Conservation (phyloP, 2,329 filamentous ascomycete genomes). For the Aspergillus brasiliensis region DNA sequence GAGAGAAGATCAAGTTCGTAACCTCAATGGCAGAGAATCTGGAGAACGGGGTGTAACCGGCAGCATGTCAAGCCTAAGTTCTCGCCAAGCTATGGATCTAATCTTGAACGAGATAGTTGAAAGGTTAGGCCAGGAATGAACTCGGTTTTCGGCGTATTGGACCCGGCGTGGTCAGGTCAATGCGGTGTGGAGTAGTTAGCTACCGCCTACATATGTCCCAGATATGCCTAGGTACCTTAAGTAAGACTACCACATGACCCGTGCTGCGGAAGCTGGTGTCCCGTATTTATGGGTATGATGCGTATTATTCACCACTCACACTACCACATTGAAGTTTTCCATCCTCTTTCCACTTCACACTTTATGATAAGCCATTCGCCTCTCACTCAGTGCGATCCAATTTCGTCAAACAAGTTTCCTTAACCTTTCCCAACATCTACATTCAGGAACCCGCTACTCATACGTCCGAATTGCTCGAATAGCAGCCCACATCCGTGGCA, state of each 20-base stretch:
- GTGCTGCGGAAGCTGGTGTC: background rate
- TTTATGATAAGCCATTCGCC: background rate
- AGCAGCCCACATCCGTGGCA: background rate
- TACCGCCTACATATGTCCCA: background rate
- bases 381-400: background rate
- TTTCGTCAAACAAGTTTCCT: background rate
- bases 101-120: too few species aligned
- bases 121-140: too few species aligned
- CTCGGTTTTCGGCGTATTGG: too few species aligned
- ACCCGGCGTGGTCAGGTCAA: background rate
- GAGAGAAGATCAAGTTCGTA: too few species aligned
- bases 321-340: constrained; percentile 7
- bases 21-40: too few species aligned
- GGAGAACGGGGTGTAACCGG: too few species aligned
- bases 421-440: background rate
- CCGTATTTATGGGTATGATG: background rate
- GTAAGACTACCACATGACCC: background rate
- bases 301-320: constrained; percentile 3
- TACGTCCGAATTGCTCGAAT: background rate
- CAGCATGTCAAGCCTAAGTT: too few species aligned
- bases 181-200: background rate
- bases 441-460: background rate
- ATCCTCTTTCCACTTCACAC: background rate
- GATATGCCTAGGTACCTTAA: background rate
- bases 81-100: too few species aligned